phyloP scores from a whole-genome alignment of 257 asterid species.

The Nicotiana otophora region DNA sequence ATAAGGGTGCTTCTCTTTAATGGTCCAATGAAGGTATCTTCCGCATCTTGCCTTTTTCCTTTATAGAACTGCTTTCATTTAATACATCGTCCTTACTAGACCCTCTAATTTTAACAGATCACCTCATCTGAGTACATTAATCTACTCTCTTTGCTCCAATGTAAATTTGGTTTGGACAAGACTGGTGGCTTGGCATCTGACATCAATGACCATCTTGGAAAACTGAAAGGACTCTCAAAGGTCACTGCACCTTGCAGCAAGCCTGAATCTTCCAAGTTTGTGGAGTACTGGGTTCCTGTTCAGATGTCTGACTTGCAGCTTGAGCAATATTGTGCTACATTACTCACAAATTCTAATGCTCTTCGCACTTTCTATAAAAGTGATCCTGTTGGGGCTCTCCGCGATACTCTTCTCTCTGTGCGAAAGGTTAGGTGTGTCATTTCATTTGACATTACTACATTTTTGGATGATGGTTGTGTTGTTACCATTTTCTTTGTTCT shows the following conservation, averaged over 20 bases:
- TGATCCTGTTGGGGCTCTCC: conserved; percentile 64
- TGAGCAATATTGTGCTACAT: conserved; percentile 73
- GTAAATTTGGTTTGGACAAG: conserved; percentile 33
- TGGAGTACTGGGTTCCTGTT: conserved; percentile 88
- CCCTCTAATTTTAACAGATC: conserved; percentile 39
- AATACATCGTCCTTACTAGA: neutral
- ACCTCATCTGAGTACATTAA: conserved; percentile 35
- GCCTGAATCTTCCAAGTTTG: conserved; percentile 45
- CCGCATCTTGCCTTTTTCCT: conserved; percentile 10
- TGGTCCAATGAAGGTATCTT: conserved; percentile 47
- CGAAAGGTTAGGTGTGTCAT: conserved; percentile 60
- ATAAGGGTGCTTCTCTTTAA: conserved; percentile 44
- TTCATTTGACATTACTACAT: conserved; percentile 17
- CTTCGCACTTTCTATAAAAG: conserved; percentile 52
- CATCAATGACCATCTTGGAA: conserved; percentile 38
- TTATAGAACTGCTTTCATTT: neutral
- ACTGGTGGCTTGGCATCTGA: conserved; percentile 33
- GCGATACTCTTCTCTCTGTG: conserved; percentile 47
- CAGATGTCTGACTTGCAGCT: conserved; percentile 76
- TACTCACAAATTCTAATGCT: conserved; percentile 42
- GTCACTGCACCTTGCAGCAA: conserved; percentile 34
- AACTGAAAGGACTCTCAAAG: conserved; percentile 38
- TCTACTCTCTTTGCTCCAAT: conserved; percentile 48
- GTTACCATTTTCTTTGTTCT: neutral
- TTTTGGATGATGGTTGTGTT: neutral